A percentile compares a stretch with the other conserved stretches of the same genome.
Conservation (phyloP, 805 yeast species). For the Metschnikowia kunwiensis region DNA sequence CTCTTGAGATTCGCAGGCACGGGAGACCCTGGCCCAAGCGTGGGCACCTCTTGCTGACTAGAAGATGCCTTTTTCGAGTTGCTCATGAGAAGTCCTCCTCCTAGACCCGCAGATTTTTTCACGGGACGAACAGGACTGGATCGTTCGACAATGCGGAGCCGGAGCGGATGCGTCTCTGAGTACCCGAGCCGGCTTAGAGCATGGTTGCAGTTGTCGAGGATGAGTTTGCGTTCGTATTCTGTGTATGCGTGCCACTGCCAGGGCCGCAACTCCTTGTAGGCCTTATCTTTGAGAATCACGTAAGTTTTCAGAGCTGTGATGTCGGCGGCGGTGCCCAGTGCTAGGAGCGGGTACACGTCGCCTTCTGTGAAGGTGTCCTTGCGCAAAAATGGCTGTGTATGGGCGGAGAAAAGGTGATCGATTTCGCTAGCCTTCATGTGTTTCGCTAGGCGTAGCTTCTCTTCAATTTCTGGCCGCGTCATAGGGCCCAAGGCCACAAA, state of each 20-base stretch:
- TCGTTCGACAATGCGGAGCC: constrained; percentile 29
- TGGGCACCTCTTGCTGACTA: constrained; percentile 1
- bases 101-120: constrained; percentile 21
- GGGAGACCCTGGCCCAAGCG: constrained; percentile 6
- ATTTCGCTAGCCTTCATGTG: constrained; percentile 13
- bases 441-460: constrained; percentile 7
- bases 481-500: constrained; percentile 21
- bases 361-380: constrained; percentile 30
- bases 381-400: constrained; percentile 26
- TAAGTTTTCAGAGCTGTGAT: constrained; percentile 7
- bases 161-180: constrained; percentile 42
- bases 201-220: constrained; percentile 32
- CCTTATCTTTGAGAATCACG: constrained; percentile 37
- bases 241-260: constrained; percentile 36
- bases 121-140: constrained; percentile 5
- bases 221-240: constrained; percentile 28
- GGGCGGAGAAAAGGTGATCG: constrained; percentile 27
- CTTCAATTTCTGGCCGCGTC: constrained; percentile 10
- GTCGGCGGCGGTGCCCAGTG: constrained; percentile 10
- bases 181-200: constrained; percentile 42
- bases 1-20: constrained; percentile 7
- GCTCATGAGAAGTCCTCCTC: constrained; percentile 25
- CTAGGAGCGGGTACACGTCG: constrained; percentile 24
- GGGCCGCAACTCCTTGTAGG: constrained; percentile 39
- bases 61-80: constrained; percentile 15